phyloP scores from a whole-genome alignment of 805 yeast species.

The Jamesozyma spencerorum region DNA sequence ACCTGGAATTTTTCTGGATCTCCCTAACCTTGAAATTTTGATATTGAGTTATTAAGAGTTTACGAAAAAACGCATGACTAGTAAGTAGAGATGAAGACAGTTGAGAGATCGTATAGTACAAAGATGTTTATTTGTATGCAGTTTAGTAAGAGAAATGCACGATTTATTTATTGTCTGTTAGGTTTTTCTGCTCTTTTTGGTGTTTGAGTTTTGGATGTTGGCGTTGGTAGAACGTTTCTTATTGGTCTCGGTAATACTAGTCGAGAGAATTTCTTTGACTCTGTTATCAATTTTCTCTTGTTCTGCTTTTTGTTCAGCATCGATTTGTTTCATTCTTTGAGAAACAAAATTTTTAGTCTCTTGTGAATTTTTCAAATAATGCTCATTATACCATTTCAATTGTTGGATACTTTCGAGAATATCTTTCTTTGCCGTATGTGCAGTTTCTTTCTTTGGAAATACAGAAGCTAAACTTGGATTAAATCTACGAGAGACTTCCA shows the following conservation, averaged over 20 bases:
- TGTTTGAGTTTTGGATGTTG: too few relatives aligned
- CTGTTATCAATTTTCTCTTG: neutral
- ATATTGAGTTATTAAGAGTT: too few relatives aligned
- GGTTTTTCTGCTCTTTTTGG: too few relatives aligned
- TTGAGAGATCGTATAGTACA: too few relatives aligned
- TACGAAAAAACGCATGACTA: too few relatives aligned
- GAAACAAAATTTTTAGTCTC: constrained; percentile 12
- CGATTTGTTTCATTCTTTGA: neutral
- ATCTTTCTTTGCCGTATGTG: constrained; percentile 84
- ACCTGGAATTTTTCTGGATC: too few relatives aligned
- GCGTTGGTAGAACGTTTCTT: neutral
- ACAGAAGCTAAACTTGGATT: constrained; percentile 50
- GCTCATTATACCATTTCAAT: constrained; percentile 62
- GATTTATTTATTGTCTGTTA: too few relatives aligned
- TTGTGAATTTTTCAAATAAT: constrained; percentile 39
- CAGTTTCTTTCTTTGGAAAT: constrained; percentile 54
- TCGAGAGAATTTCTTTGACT: neutral
- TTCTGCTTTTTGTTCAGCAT: neutral
- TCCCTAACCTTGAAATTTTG: too few relatives aligned
- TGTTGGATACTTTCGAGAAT: constrained; percentile 84
- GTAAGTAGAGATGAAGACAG: too few relatives aligned
- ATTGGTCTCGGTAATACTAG: too few relatives aligned
- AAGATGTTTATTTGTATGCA: too few relatives aligned
- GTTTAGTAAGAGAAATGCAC: too few relatives aligned
- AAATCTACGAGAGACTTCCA: constrained; percentile 73